Percentiles rank a stretch among this genome's conserved stretches.
phyloP scores from a whole-genome alignment of 2,329 filamentous ascomycete genomes.

The Colletotrichum eremochloae region DNA sequence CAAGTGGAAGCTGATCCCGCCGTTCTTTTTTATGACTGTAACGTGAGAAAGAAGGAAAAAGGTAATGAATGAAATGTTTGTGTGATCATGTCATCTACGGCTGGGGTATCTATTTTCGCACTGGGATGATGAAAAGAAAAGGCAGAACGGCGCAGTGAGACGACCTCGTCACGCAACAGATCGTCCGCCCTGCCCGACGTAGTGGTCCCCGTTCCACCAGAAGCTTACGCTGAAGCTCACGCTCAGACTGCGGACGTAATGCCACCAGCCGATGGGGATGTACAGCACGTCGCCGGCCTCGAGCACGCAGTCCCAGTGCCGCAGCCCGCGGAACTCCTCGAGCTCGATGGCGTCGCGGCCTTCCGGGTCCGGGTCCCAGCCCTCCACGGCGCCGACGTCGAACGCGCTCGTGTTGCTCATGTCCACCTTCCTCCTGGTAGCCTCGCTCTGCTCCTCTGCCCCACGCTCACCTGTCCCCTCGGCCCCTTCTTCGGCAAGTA shows the following conservation, averaged over 20 bases:
- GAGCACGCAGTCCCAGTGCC: constrained; percentile 83
- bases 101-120: neutral
- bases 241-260: constrained; percentile 89
- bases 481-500: constrained; percentile 75
- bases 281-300: constrained; percentile 87
- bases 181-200: neutral
- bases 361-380: constrained; percentile 62
- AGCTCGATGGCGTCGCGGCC: constrained; percentile 53
- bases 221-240: constrained; percentile 96
- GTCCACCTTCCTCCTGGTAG: constrained; percentile 68
- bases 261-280: constrained; percentile 97
- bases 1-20: neutral
- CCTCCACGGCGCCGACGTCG: constrained; percentile 80
- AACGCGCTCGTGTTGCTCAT: constrained; percentile 92
- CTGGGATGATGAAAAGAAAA: neutral
- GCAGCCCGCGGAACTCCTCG: constrained; percentile 67
- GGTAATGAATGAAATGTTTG: neutral
- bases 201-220: constrained; percentile 78
- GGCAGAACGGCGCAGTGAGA: neutral
- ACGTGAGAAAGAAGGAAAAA: neutral
- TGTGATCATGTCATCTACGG: neutral
- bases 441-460: neutral
- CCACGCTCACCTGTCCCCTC: constrained; percentile 73
- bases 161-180: neutral
- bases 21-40: neutral